phyloP scores from a whole-genome alignment of 768 basidiomycete species.

The Lentinula edodes region DNA sequence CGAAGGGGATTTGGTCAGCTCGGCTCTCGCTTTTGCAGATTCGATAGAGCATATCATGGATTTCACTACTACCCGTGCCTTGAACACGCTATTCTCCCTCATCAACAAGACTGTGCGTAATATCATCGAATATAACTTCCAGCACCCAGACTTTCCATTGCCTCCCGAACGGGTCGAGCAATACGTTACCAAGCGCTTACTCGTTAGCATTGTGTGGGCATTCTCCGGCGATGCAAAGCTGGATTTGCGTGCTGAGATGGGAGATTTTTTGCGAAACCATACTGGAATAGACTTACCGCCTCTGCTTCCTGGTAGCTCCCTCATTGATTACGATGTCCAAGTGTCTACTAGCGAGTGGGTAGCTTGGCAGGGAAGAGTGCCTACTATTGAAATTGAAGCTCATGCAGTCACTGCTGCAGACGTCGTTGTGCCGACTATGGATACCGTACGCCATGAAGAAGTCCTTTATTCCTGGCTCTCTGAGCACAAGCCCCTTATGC shows the following conservation, averaged over 20 bases:
- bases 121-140: conserved; percentile 89
- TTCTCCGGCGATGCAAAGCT: conserved; percentile 96
- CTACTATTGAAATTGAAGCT: conserved; percentile 93
- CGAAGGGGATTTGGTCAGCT: conserved; percentile 73
- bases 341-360: conserved; percentile 83
- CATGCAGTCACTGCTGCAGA: conserved; percentile 95
- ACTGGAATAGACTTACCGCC: conserved; percentile 89
- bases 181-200: conserved; percentile 84
- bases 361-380: conserved; percentile 88
- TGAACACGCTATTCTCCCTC: conserved; percentile 95
- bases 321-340: conserved; percentile 95
- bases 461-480: conserved; percentile 98
- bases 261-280: conserved; percentile 77
- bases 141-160: conserved; percentile 94
- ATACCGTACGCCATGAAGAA: conserved; percentile 97
- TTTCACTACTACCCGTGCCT: conserved; percentile 85
- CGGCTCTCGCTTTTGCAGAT: conserved; percentile 74
- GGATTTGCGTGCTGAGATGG: conserved; percentile 83
- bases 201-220: conserved; percentile 95
- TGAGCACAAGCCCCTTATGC: conserved; percentile 96
- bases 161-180: conserved; percentile 79
- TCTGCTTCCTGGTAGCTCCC: conserved; percentile 66
- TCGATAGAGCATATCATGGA: conserved; percentile 99
- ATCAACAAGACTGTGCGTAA: conserved; percentile 95
- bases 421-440: conserved; percentile 96